These are phyloP conservation scores for Pistacia vera DNA, from an alignment of 345 rosid species.

Conservation along the genomic window DNA sequence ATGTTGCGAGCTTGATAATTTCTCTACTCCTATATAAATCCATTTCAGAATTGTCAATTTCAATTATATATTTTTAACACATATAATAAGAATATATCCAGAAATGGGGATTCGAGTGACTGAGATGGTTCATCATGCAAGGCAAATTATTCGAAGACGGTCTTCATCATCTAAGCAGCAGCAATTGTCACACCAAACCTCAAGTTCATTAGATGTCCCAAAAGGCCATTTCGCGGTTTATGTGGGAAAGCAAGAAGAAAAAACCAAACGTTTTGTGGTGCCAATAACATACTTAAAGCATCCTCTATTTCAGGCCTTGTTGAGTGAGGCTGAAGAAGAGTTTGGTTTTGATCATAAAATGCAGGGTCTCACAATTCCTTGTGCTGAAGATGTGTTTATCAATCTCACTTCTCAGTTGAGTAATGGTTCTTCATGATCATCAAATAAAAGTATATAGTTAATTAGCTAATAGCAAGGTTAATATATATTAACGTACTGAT, in stretches of 20 bases:
- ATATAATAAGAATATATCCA: background rate
- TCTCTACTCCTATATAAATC: background rate
- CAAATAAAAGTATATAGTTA: background rate
- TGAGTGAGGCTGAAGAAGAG: conserved; percentile 35
- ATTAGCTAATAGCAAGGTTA: background rate
- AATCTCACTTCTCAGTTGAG: conserved; percentile 12
- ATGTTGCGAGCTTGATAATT: background rate
- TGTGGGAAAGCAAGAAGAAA: conserved; percentile 28
- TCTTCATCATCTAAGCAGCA: background rate
- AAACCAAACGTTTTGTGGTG: conserved; percentile 37
- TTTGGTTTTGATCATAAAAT: conserved; percentile 30
- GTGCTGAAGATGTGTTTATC: conserved; percentile 27
- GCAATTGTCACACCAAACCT: background rate
- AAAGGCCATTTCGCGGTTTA: conserved; percentile 19
- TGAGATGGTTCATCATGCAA: conserved; percentile 14
- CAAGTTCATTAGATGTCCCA: conserved; percentile 10
- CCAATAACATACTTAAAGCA: conserved; percentile 43
- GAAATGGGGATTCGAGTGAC: background rate
- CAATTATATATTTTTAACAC: no score
- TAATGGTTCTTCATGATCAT: background rate
- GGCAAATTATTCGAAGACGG: background rate
- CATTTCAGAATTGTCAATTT: background rate
- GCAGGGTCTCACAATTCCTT: conserved; percentile 29
- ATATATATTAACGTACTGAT: background rate
- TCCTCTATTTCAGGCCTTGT: conserved; percentile 37